Conservation (phyloP, 1,139 yeast genomes). For the Hansenula lynferdii region DNA sequence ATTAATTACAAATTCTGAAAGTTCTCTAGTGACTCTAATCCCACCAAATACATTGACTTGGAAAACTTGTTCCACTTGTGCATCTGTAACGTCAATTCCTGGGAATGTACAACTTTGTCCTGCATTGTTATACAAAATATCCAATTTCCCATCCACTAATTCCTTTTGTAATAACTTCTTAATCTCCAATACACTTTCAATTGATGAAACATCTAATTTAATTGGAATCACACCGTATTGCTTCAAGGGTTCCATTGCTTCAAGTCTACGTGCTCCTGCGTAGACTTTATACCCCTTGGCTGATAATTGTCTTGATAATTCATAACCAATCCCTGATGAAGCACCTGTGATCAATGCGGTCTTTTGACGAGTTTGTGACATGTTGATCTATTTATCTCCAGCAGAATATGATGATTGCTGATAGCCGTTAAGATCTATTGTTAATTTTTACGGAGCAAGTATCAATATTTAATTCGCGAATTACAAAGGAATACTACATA, state of each 20-base stretch:
- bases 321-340: constrained; percentile 60
- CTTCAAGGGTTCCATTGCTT: neutral
- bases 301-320: constrained; percentile 50
- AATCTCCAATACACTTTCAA: neutral
- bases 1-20: neutral
- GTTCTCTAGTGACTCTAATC: neutral
- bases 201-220: neutral
- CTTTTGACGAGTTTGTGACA: too few species aligned
- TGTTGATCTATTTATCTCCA: too few species aligned
- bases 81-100: neutral
- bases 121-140: neutral
- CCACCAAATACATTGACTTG: neutral
- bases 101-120: neutral
- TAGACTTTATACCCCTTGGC: constrained; percentile 47
- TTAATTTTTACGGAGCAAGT: too few species aligned
- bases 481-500: too few species aligned
- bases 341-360: constrained; percentile 23
- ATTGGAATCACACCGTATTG: neutral
- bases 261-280: constrained; percentile 31
- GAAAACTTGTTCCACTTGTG: neutral
- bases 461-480: too few species aligned
- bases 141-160: neutral
- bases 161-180: neutral
- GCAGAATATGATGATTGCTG: too few species aligned
- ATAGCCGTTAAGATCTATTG: too few species aligned